Evolutionary conservation across 257 asterid genomes (phyloP).

Genomic region (Salvia splendens): DNA sequence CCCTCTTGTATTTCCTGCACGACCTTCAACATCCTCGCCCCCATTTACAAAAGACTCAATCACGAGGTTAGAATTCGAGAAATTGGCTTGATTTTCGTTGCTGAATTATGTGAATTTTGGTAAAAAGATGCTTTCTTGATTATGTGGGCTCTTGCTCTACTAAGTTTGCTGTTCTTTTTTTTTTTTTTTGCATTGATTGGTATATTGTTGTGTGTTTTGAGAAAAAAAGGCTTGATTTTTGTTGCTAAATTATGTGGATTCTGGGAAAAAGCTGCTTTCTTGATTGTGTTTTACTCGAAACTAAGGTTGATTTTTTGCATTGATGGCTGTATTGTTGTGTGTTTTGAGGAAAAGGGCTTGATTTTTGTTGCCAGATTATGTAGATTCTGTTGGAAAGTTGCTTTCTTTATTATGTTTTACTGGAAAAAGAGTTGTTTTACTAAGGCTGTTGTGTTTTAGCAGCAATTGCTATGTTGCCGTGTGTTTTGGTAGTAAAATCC

Average conservation of each 20-base stretch:
- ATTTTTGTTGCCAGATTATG: constrained; percentile 11
- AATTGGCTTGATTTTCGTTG: background rate
- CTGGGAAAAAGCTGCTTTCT: background rate
- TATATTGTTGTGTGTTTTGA: too few species aligned
- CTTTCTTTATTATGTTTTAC: background rate
- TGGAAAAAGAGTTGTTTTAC: background rate
- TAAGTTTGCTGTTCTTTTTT: background rate
- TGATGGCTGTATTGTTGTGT: too few species aligned
- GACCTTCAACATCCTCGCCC: constrained; percentile 94
- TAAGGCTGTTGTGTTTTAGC: background rate
- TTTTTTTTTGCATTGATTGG: too few species aligned
- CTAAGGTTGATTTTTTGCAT: background rate
- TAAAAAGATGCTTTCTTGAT: background rate
- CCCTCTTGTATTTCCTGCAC: constrained; percentile 89
- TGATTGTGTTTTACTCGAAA: background rate
- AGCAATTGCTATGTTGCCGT: background rate
- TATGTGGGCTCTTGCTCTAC: background rate
- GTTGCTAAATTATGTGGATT: background rate
- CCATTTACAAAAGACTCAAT: constrained; percentile 87
- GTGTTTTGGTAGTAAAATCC: background rate
- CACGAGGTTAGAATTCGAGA: constrained; percentile 48
- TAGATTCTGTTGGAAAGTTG: background rate
- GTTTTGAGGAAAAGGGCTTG: background rate
- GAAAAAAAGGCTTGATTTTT: background rate
- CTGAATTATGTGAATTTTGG: constrained; percentile 3